A percentile compares a stretch with the other conserved stretches of the same genome.
phyloP scores from a whole-genome alignment of 176 grass and related monocot genomes.

The Tillandsia fasciculata region DNA sequence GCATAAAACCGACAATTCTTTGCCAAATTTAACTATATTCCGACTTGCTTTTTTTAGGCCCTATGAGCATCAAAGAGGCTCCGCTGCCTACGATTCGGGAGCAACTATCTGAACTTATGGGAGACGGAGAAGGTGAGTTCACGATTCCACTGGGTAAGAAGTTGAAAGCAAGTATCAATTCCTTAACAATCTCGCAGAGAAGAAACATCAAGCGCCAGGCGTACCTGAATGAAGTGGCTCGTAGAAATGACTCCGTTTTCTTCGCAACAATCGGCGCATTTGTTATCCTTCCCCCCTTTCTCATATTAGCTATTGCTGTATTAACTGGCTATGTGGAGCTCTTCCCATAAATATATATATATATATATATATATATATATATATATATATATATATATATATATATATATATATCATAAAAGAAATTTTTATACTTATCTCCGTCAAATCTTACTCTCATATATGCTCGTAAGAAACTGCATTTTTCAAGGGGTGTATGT shows the following conservation, averaged over 20 bases:
- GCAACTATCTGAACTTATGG: conserved; percentile 43
- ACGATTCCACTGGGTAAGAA: conserved; percentile 68
- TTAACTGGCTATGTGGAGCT: conserved; percentile 74
- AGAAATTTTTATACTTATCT: too few species aligned
- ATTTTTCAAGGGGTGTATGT: too few species aligned
- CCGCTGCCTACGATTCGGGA: conserved; percentile 40
- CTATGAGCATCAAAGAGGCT: conserved; percentile 11
- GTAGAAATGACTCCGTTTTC: conserved; percentile 74
- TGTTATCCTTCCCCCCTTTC: conserved; percentile 62
- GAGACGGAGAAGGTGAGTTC: conserved; percentile 52
- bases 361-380: neutral
- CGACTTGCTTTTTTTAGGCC: conserved; percentile 9
- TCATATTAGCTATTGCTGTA: conserved; percentile 65
- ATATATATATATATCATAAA: too few species aligned
- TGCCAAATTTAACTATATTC: neutral
- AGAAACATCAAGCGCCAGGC: conserved; percentile 94
- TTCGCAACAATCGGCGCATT: conserved; percentile 67
- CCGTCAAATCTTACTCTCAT: too few species aligned
- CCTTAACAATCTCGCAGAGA: conserved; percentile 54
- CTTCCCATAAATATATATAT: conserved; percentile 47
- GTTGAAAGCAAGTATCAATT: conserved; percentile 55
- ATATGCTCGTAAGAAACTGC: too few species aligned
- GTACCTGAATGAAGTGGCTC: conserved; percentile 58
- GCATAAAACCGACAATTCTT: neutral
- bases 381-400: too few species aligned